These are phyloP conservation scores for Dianthus caryophyllus DNA, from an alignment of 148 eudicot genomes.

Conservation along the genomic window DNA sequence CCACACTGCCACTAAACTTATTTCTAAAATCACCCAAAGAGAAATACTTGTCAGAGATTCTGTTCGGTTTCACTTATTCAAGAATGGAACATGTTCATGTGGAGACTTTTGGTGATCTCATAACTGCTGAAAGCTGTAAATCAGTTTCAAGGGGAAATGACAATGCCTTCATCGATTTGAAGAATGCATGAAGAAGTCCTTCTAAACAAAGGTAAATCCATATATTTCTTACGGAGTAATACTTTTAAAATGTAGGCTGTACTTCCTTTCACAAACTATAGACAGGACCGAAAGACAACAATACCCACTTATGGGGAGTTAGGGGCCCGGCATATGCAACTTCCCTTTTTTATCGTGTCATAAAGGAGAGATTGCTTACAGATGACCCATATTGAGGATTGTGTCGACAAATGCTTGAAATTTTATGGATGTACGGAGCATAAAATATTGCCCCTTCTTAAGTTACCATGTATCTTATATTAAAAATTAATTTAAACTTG, in stretches of 20 bases:
- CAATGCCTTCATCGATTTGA: neutral
- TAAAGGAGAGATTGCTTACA: neutral
- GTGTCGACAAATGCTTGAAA: neutral
- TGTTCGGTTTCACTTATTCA: constrained; percentile 86
- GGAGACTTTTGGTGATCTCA: constrained; percentile 88
- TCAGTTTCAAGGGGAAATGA: neutral
- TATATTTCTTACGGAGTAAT: neutral
- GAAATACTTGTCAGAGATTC: constrained; percentile 97
- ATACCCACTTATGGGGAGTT: neutral
- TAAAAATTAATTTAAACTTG: neutral
- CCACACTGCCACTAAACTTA: constrained; percentile 75
- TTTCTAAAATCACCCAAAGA: constrained; percentile 78
- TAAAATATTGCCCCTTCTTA: too few relatives aligned
- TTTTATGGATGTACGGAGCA: neutral
- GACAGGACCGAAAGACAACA: too few relatives aligned
- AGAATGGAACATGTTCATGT: constrained; percentile 91
- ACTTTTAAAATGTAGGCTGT: neutral
- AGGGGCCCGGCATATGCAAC: neutral
- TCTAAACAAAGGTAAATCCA: neutral
- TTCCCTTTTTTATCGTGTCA: neutral
- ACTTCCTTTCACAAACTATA: too few relatives aligned
- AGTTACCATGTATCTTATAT: neutral
- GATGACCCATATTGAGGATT: neutral
- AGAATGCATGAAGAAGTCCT: neutral
- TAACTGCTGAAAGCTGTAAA: neutral